Base-by-base conservation (phyloP, 1,284 basidiomycete genomes). In the Schizophyllum commune region DNA sequence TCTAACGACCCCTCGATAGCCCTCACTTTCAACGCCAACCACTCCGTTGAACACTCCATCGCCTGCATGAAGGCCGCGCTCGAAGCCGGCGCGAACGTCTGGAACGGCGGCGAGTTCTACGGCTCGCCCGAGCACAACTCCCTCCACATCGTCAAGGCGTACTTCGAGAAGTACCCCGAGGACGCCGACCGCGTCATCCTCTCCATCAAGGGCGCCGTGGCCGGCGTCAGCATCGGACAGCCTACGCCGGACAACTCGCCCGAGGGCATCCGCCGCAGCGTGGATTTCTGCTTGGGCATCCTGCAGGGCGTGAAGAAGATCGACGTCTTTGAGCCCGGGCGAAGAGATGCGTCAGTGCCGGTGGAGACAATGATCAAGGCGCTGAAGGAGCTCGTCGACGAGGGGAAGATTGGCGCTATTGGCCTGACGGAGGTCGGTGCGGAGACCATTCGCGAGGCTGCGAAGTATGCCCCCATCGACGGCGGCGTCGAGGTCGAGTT, bases 401-500 rank as follows among this genome's bases (percentile, higher is more conserved):
- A 60, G n/a, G 68, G 63, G 1, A 64, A 66, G 52, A 57, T 66
- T 53, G 62, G 61, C 32, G 58, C 63, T 58, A 53, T 66, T 51
- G 61, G 58, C 61, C 64, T 60, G 56, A 69, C 55, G 13, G 60
- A 56, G 65, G 68, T 56, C 61, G 62, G 32, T 58, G 67, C 17
- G 1, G 71, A 69, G 1, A 83, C 81, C 0, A 72, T 87, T 9
- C 78, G 81, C 11, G 79, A 82, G 57, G 85, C 84, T 2, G 74
- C 79, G 60, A 75, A 75, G 6, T 74, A 80, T 5, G 75, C 78
- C 61, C 78, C 79, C 5, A 78, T 85, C 61, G 61, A 59, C 15
- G 68, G 78, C 9, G 80, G 79, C 4, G 67, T 83, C n/a, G 79
- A 85, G 65, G 71, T 81, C 56, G 83, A 85, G 66, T 80, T 77